Conservation (phyloP, 202 grass and related monocot species). For the Miscanthus sacchariflorus region DNA sequence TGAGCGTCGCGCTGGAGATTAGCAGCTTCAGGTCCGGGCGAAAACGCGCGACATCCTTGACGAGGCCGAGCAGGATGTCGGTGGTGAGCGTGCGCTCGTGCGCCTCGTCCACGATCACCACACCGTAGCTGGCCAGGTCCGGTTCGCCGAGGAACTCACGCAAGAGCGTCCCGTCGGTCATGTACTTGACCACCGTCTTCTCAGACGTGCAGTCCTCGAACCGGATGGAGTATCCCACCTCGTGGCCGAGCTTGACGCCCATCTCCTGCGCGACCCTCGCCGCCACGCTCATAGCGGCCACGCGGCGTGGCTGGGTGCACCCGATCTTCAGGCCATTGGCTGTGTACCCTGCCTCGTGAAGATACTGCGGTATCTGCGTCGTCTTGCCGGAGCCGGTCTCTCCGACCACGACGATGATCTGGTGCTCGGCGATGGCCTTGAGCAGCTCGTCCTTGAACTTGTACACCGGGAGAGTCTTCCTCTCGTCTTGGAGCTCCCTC, state of each 20-base stretch:
- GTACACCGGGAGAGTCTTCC: conserved; percentile 54
- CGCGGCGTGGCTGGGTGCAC: conserved; percentile 66
- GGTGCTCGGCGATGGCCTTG: conserved; percentile 43
- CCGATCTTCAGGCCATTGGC: conserved; percentile 43
- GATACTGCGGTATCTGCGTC: conserved; percentile 72
- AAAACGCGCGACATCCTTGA: conserved; percentile 57
- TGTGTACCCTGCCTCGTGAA: conserved; percentile 57
- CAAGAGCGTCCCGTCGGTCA: conserved; percentile 68
- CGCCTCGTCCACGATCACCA: conserved; percentile 67
- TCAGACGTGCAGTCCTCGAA: conserved; percentile 77
- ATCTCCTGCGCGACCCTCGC: conserved; percentile 63
- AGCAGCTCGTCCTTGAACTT: conserved; percentile 54
- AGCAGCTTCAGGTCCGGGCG: conserved; percentile 58
- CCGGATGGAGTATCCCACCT: conserved; percentile 71
- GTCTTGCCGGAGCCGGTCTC: conserved; percentile 68
- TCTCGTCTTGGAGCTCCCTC: conserved; percentile 45
- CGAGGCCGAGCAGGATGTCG: conserved; percentile 64
- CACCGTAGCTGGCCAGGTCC: conserved; percentile 58
- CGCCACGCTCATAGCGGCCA: conserved; percentile 69
- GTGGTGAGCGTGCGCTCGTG: conserved; percentile 63
- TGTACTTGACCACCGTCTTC: conserved; percentile 66
- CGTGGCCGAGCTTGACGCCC: conserved; percentile 65
- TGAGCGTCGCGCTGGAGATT: conserved; percentile 59
- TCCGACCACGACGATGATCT: conserved; percentile 49
- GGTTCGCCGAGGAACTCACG: conserved; percentile 59